Evolutionary conservation across 257 asterid species (phyloP).

Genomic region (Ligustrum vulgare): DNA sequence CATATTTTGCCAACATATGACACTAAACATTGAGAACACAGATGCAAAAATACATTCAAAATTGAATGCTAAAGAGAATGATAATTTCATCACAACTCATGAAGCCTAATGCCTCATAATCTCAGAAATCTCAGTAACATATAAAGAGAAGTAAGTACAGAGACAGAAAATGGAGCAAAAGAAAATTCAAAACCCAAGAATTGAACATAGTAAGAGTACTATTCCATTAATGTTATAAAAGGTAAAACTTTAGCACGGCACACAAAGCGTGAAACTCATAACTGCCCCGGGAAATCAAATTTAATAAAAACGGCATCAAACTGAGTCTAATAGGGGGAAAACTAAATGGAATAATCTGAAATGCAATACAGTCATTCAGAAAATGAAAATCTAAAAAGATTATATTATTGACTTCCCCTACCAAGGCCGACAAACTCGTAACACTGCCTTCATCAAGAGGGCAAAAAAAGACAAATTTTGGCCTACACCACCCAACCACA

Average conservation of each 20-base stretch:
- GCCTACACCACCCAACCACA: not conserved
- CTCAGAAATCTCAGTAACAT: not conserved
- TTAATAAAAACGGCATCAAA: not conserved
- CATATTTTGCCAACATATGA: not conserved
- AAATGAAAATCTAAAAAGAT: too few species aligned
- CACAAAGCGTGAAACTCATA: not conserved
- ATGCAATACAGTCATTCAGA: not conserved
- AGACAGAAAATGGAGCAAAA: not conserved
- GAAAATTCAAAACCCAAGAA: not conserved
- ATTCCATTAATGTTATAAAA: not conserved
- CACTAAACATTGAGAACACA: not conserved
- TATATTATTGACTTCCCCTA: not conserved
- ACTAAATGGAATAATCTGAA: not conserved
- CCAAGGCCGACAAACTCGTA: not conserved
- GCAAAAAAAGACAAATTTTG: not conserved
- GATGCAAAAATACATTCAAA: not conserved
- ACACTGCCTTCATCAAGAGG: not conserved
- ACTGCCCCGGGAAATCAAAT: not conserved
- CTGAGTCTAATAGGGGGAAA: not conserved
- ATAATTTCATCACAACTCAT: not conserved
- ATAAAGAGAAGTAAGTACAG: not conserved
- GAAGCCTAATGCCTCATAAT: constrained; percentile 1
- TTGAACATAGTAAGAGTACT: not conserved
- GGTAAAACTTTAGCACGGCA: not conserved
- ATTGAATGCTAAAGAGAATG: not conserved